phyloP scores from a whole-genome alignment of 768 basidiomycete species.

The Naganishia vishniacii region DNA sequence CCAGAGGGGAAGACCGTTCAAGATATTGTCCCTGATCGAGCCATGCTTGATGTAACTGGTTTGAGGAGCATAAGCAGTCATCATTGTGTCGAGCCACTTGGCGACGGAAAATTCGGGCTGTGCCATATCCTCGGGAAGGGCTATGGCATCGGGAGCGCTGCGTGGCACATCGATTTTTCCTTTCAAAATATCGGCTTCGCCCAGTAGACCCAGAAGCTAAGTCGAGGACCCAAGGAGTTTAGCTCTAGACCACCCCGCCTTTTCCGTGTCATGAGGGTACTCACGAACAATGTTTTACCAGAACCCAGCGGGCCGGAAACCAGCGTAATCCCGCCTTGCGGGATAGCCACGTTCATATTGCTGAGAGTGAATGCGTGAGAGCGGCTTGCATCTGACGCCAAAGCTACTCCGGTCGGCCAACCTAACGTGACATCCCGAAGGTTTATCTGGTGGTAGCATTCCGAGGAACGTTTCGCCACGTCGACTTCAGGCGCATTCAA shows the following conservation, averaged over 20 bases:
- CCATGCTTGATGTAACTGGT: conserved; percentile 43
- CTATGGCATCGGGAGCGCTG: background rate
- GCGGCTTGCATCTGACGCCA: conserved; percentile 4
- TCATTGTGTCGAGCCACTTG: background rate
- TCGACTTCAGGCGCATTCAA: conserved; percentile 38
- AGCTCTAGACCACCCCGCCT: background rate
- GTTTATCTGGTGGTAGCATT: background rate
- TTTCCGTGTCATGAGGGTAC: conserved; percentile 3
- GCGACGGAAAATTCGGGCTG: background rate
- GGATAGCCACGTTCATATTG: conserved; percentile 35
- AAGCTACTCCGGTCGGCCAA: conserved; percentile 37
- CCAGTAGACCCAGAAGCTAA: conserved; percentile 41
- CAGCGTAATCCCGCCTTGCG: conserved; percentile 34
- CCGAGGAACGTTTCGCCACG: background rate
- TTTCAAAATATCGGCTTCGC: conserved; percentile 34
- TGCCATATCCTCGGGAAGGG: conserved; percentile 14
- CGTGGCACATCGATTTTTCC: conserved; percentile 31
- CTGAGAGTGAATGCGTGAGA: conserved; percentile 32
- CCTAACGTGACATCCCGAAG: conserved; percentile 31
- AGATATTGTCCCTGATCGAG: conserved; percentile 55
- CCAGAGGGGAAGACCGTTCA: conserved; percentile 46
- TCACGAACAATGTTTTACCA: conserved; percentile 45
- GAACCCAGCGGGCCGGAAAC: conserved; percentile 44
- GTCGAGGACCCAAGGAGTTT: background rate
- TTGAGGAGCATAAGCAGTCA: conserved; percentile 32